Percentiles rank a stretch among this genome's conserved stretches.
Conservation (phyloP, 768 basidiomycete genomes). For the Saitozyma sp. region DNA sequence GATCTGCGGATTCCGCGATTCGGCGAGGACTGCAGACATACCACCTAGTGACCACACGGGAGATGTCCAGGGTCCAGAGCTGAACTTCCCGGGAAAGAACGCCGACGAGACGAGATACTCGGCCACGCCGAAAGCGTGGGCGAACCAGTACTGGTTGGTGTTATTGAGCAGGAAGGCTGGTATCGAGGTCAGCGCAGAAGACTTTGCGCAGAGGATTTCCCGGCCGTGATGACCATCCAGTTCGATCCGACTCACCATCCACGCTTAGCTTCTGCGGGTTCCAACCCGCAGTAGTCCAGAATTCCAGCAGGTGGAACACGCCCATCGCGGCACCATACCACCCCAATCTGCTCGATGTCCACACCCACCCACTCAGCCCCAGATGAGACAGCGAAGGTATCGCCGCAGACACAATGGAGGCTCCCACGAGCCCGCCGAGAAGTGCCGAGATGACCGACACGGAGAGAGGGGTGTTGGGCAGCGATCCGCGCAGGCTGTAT, state of each 20-base stretch:
- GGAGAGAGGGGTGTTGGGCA: constrained; percentile 87
- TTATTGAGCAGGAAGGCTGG: constrained; percentile 92
- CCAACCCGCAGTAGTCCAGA: constrained; percentile 93
- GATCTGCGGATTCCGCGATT: no score
- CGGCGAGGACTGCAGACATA: no score
- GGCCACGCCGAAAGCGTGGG: constrained; percentile 70
- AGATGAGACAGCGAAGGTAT: constrained; percentile 19
- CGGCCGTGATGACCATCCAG: neutral
- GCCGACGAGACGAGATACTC: constrained; percentile 77
- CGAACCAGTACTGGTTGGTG: constrained; percentile 77
- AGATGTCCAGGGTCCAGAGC: neutral
- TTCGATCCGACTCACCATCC: constrained; percentile 67
- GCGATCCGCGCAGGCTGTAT: constrained; percentile 57
- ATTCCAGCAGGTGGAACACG: constrained; percentile 89
- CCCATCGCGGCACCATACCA: constrained; percentile 82
- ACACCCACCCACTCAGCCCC: constrained; percentile 54
- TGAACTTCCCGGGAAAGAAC: constrained; percentile 64
- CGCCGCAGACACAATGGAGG: constrained; percentile 56
- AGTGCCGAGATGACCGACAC: constrained; percentile 76
- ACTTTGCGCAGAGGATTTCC: neutral
- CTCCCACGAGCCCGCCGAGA: constrained; percentile 71
- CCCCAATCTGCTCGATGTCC: constrained; percentile 73
- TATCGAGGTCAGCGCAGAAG: neutral
- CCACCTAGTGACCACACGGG: neutral
- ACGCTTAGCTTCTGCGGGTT: constrained; percentile 88